Base-by-base conservation (phyloP, 148 eudicot genomes). In the Silene uniflora region DNA sequence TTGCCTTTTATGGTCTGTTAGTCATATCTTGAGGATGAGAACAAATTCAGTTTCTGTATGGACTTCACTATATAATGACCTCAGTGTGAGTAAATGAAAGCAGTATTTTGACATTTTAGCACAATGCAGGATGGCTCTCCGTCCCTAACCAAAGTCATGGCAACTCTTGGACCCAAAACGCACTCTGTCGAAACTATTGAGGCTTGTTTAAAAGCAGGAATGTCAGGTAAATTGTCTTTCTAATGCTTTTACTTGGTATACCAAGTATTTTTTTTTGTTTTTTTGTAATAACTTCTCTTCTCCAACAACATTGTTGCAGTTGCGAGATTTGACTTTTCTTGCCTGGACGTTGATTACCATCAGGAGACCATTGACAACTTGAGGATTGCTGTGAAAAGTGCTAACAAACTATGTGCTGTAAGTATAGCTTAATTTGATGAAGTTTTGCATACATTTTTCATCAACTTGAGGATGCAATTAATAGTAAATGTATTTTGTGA, bases 311-410 rank as follows among this genome's bases (percentile, higher is more conserved):
- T 77, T 74, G 27, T 27, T 71, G 73, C 84, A 88, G 91, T 88
- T 63, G 91, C 91, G 11, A 83, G 91, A 54, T 84, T 88, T 73
- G 91, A 88, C 74, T 88, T 88, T 82, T 88, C 91, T 17, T 88
- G 89, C 80, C 76, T 84, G 44, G 86, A 83, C 67, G 81, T 46
- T 32, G 81, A 88, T 27, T 88, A 82, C 81, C 91, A 88, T 77
- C 91, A 88, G 69, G 86, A 86, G 80, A 84, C 89, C 23, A 65
- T 88, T 58, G 86, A 88, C 66, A 88, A 86, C 69, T 65, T 88
- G 81, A 79, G 83, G 68, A 74, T 78, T 62, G 91, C 89, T 67
- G 32, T 80, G 60, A 84, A 67, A 79, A 86, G 75, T 49, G 78
- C 79, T 74, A 84, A 81, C 11, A 84, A 81, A 76, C 81, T 83